Conservation (phyloP, 2,329 filamentous ascomycete species). For the Magnaporthiopsis rhizophila region DNA sequence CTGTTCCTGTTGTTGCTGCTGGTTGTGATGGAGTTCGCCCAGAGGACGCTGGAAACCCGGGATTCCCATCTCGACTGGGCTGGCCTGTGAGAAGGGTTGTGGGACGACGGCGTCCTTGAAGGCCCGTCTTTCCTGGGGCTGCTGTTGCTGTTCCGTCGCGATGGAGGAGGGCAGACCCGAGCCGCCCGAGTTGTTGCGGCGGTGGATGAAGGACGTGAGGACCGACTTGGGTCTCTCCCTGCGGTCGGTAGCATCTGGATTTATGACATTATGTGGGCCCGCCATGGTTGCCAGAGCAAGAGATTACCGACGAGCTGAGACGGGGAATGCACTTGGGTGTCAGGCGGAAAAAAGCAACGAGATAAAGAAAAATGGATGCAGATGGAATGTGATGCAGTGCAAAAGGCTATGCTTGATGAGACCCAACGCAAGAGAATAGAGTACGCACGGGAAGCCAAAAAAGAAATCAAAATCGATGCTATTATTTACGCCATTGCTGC, state of each 20-base stretch:
- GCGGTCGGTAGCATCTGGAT: constrained; percentile 4
- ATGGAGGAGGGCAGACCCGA: constrained; percentile 22
- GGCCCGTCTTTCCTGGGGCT: constrained; percentile 14
- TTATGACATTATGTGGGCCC: constrained; percentile 3
- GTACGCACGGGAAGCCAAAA: not conserved
- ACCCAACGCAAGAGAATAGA: not conserved
- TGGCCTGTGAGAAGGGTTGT: not conserved
- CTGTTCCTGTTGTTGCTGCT: constrained; percentile 31
- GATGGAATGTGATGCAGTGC: not conserved
- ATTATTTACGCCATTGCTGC: not conserved
- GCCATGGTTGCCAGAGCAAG: constrained; percentile 12
- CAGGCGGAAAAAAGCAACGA: not conserved
- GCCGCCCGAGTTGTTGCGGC: constrained; percentile 37
- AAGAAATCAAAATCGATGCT: not conserved
- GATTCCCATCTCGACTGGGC: constrained; percentile 19
- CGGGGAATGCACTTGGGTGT: not conserved
- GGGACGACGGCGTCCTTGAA: constrained; percentile 10
- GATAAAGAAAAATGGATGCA: not conserved
- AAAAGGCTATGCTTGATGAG: not conserved
- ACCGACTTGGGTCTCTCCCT: constrained; percentile 41
- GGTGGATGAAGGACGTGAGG: constrained; percentile 40
- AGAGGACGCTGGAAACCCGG: constrained; percentile 32
- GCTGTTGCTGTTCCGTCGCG: constrained; percentile 11
- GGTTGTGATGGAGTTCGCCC: constrained; percentile 50
- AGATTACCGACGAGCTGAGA: not conserved